Base-by-base conservation (phyloP, 306 rosid genomes). In the Alnus rubra region DNA sequence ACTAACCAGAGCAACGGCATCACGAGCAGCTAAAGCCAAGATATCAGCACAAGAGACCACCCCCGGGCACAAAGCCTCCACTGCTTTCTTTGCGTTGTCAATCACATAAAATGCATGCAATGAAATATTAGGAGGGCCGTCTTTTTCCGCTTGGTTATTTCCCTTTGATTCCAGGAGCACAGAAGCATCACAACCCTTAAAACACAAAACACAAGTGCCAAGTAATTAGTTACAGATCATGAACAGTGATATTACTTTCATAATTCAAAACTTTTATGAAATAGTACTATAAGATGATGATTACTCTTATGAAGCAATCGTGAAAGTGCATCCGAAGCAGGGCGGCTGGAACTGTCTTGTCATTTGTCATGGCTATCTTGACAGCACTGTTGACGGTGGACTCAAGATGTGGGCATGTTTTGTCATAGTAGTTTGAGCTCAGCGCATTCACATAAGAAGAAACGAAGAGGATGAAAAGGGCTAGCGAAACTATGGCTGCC, bases 301-400 rank as follows among this genome's bases (percentile, higher is more conserved):
- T 63, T 83, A 90, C 92, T 92, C 96, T 87, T 78, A 90, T 85
- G 86, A 92, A 92, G 87, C 97, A 92, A 80, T 90, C 96, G 19
- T 89, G 96, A 79, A 92, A 92, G 75, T 90, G 97, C 96, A 92
- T 90, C 11, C 92, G 87, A 71, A 92, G 96, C 60, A 92, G 77
- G 0, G 93, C 97, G 12, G 93, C 88, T 9, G 92, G 96, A 45
- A 92, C 93, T 16, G 92, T 92, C 76, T 78, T 89, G 78, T 92
- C 93, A 48, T 86, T 85, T 13, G 52, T 18, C 33, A 81, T 73
- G 37, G 92, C 91, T 50, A 79, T 59, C 74, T 83, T 82, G 9
- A 92, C 96, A n/a, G 90, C 89, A 54, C 71, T 76, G 9, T 87
- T 78, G 10, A 92, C 89, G 1, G 84, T 77, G 79, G 86, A 82